A percentile compares a stretch with the other conserved stretches of the same genome.
phyloP scores from a whole-genome alignment of 2,329 filamentous ascomycete genomes.

The Tolypocladium sp. region DNA sequence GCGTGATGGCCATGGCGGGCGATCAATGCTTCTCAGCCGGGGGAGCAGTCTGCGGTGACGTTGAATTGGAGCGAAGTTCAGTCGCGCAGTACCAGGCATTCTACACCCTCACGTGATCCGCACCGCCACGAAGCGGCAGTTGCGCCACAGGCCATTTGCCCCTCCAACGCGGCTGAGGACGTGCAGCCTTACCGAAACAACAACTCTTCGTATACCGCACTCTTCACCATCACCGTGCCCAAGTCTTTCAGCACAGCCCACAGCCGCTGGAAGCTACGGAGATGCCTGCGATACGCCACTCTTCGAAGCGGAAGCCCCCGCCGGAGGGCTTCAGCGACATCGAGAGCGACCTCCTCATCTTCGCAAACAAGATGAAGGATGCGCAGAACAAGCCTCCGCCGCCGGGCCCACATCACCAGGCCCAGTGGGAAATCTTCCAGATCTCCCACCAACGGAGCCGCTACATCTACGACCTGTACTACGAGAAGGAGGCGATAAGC shows the following conservation, averaged over 20 bases:
- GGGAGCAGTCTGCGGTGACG: slow-evolving; percentile 19
- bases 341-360: slow-evolving; percentile 77
- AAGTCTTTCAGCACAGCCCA: not conserved
- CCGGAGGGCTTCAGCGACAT: slow-evolving; percentile 83
- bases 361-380: slow-evolving; percentile 88
- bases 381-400: slow-evolving; percentile 81
- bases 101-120: slow-evolving; percentile 17
- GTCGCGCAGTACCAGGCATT: slow-evolving; percentile 7
- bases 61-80: slow-evolving; percentile 15
- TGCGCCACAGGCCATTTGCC: slow-evolving; percentile 9
- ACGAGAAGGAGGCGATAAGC: slow-evolving; percentile 92
- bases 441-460: slow-evolving; percentile 86
- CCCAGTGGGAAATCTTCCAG: slow-evolving; percentile 95
- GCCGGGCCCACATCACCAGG: slow-evolving; percentile 77
- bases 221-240: not conserved
- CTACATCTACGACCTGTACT: slow-evolving; percentile 97
- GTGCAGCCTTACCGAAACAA: not conserved
- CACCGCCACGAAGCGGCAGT: slow-evolving; percentile 6
- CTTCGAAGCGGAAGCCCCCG: slow-evolving; percentile 70
- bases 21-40: slow-evolving; percentile 24
- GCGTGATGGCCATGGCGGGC: slow-evolving; percentile 74
- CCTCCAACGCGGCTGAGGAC: slow-evolving; percentile 7
- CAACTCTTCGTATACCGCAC: not conserved
- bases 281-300: slow-evolving; percentile 72
- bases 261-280: slow-evolving; percentile 2